Conservation (phyloP, 805 yeast genomes). For the Kodamaea kaohsiungensis region DNA sequence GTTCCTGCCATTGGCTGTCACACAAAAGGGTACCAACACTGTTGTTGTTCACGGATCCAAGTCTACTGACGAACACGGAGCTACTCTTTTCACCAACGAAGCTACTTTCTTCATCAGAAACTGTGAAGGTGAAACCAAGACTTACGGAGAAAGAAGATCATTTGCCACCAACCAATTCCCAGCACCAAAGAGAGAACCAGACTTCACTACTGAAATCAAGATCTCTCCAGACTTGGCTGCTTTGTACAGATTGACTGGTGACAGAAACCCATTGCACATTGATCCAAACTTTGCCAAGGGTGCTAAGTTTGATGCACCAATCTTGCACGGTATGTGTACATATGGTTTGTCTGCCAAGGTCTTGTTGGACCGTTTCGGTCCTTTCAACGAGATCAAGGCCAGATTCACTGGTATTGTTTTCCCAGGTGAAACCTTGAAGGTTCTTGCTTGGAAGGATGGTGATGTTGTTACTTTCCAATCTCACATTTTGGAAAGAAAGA, state of each 20-base stretch:
- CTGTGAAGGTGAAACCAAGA: slow-evolving; percentile 54
- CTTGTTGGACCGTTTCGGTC: slow-evolving; percentile 77
- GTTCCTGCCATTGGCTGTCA: slow-evolving; percentile 66
- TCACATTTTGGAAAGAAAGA: slow-evolving; percentile 73
- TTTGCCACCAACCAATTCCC: slow-evolving; percentile 65
- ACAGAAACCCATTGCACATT: slow-evolving; percentile 91
- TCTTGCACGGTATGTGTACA: slow-evolving; percentile 88
- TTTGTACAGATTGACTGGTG: slow-evolving; percentile 88
- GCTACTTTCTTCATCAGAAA: slow-evolving; percentile 85
- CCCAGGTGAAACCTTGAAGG: slow-evolving; percentile 88
- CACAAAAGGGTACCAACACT: slow-evolving; percentile 87
- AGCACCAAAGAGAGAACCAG: slow-evolving; percentile 67
- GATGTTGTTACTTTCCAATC: slow-evolving; percentile 77
- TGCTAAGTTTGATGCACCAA: slow-evolving; percentile 83
- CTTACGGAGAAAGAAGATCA: slow-evolving; percentile 47
- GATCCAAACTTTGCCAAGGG: slow-evolving; percentile 89
- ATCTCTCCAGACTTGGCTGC: slow-evolving; percentile 81
- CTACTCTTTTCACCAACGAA: slow-evolving; percentile 73
- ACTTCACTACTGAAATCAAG: slow-evolving; percentile 57
- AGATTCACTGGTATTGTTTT: slow-evolving; percentile 89
- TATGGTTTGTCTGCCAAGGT: slow-evolving; percentile 81
- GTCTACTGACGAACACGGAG: slow-evolving; percentile 72
- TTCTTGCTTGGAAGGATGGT: slow-evolving; percentile 83
- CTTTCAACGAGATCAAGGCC: slow-evolving; percentile 79
- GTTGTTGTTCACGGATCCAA: slow-evolving; percentile 72